Conservation (phyloP, 495 filamentous ascomycete genomes). For the Aspergillus kassunensis region DNA sequence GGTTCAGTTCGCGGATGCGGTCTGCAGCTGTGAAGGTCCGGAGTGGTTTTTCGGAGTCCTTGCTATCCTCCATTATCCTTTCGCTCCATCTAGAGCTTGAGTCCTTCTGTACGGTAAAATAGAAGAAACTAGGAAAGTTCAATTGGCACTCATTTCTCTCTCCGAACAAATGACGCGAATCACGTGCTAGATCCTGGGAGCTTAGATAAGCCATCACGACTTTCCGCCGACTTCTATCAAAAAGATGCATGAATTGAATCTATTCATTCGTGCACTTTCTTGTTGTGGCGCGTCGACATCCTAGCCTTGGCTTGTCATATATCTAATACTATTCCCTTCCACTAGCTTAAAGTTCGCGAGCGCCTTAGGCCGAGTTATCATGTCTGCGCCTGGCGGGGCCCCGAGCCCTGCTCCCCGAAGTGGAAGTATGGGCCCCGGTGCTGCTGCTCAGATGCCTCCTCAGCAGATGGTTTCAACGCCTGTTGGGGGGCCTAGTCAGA, state of each 20-base stretch:
- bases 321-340: neutral
- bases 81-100: neutral
- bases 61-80: slow-evolving; percentile 20
- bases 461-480: slow-evolving; percentile 41
- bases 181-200: neutral
- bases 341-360: neutral
- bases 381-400: slow-evolving; percentile 48
- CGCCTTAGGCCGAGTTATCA: slow-evolving; percentile 14
- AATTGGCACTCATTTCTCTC: neutral
- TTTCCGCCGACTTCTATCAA: slow-evolving; percentile 9
- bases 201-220: slow-evolving; percentile 6
- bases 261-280: neutral
- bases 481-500: slow-evolving; percentile 33
- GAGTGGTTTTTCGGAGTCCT: slow-evolving; percentile 12
- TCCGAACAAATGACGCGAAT: neutral
- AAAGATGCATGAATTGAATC: slow-evolving; percentile 4
- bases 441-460: slow-evolving; percentile 46
- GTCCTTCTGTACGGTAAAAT: neutral
- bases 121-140: neutral
- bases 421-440: slow-evolving; percentile 51
- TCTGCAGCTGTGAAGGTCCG: slow-evolving; percentile 57
- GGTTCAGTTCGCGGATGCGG: slow-evolving; percentile 71
- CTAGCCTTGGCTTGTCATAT: neutral
- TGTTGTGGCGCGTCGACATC: slow-evolving; percentile 1
- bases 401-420: slow-evolving; percentile 47